Conservation (phyloP, 2,329 filamentous ascomycete genomes). For the Aspergillus aculeatinus region DNA sequence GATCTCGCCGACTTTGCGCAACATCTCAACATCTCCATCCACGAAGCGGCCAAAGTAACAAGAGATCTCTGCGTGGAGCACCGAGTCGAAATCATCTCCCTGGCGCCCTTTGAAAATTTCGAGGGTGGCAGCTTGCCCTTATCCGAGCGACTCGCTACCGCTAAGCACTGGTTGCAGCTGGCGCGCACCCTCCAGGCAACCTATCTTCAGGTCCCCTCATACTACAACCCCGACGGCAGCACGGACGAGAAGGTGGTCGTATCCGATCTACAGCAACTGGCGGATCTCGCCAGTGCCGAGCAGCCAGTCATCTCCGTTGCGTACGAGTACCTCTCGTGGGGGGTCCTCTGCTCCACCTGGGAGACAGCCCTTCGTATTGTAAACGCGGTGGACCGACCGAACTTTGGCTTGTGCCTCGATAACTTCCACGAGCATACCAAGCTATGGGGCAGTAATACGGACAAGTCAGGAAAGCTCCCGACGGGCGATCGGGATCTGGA, state of each 20-base stretch:
- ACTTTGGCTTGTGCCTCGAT: conserved; percentile 42
- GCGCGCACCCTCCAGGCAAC: conserved; percentile 25
- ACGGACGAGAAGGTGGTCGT: conserved; percentile 30
- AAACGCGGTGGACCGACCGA: conserved; percentile 29
- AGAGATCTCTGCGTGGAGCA: conserved; percentile 18
- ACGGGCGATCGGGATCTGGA: conserved; percentile 19
- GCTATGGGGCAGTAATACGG: conserved; percentile 34
- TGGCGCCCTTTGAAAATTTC: conserved; percentile 40
- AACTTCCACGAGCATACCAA: conserved; percentile 36
- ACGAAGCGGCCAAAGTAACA: conserved; percentile 20
- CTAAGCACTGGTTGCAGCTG: conserved; percentile 33
- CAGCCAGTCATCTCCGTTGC: conserved; percentile 30
- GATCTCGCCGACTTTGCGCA: conserved; percentile 29
- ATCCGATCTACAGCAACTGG: conserved; percentile 30
- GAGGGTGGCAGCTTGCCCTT: conserved; percentile 33
- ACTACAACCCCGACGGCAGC: conserved; percentile 25
- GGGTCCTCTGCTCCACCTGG: conserved; percentile 34
- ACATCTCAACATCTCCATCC: conserved; percentile 16
- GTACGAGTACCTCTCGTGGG: conserved; percentile 39
- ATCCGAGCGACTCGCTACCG: conserved; percentile 26
- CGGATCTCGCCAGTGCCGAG: conserved; percentile 27
- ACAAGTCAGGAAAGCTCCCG: conserved; percentile 25
- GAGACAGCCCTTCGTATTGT: conserved; percentile 30
- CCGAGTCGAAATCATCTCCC: conserved; percentile 26
- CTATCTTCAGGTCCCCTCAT: conserved; percentile 35